phyloP scores from a whole-genome alignment of 2,329 filamentous ascomycete genomes.

The Exophiala lecanii-corni region DNA sequence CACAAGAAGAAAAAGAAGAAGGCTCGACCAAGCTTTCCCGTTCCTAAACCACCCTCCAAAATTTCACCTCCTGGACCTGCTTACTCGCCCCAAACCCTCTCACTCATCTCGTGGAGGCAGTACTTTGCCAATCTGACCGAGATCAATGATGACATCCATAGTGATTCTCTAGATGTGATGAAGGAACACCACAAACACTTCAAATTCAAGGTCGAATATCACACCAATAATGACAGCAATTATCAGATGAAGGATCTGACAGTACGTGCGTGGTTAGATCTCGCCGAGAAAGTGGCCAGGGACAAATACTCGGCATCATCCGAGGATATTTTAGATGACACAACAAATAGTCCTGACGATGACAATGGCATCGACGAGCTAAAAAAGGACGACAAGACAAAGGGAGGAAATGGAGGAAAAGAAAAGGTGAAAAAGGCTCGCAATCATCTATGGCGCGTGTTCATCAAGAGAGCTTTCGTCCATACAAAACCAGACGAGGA shows the following conservation, averaged over 20 bases:
- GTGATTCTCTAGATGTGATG: constrained; percentile 14
- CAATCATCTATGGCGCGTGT: constrained; percentile 25
- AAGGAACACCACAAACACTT: constrained; percentile 56
- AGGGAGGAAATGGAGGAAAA: constrained; percentile 16
- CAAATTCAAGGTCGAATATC: constrained; percentile 77
- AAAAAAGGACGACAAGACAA: constrained; percentile 33
- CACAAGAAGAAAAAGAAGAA: constrained; percentile 48
- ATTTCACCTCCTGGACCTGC: constrained; percentile 75
- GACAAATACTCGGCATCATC: constrained; percentile 1
- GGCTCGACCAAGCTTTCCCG: constrained; percentile 56
- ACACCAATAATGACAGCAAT: constrained; percentile 68
- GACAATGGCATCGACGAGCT: constrained; percentile 1
- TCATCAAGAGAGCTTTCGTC: constrained; percentile 26
- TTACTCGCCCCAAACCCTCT: constrained; percentile 79
- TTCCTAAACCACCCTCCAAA: constrained; percentile 70
- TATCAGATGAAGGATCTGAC: constrained; percentile 80
- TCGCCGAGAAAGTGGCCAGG: constrained; percentile 59
- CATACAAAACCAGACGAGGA: constrained; percentile 26
- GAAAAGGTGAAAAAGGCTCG: constrained; percentile 17
- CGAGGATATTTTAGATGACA: constrained; percentile 1
- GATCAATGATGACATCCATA: constrained; percentile 68
- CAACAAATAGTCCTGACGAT: constrained; percentile 3
- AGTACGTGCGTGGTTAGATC: constrained; percentile 70
- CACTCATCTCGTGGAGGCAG: constrained; percentile 75
- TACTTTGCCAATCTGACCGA: constrained; percentile 92